These are phyloP conservation scores for Prosopis cineraria DNA, from an alignment of 306 rosid genomes.

Conservation along the genomic window DNA sequence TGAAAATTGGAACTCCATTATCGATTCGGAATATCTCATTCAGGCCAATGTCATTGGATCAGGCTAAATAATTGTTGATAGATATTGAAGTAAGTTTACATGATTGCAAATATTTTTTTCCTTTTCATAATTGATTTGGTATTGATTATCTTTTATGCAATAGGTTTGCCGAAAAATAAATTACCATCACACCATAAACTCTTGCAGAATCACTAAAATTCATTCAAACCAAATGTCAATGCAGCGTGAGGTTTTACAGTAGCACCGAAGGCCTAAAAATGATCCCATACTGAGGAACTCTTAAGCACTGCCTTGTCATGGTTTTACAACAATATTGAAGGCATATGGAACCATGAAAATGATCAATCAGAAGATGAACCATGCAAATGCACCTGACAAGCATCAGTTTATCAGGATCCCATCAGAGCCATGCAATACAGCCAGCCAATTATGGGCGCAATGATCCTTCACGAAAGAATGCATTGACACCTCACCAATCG, in stretches of 20 bases:
- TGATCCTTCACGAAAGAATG: neutral
- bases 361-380: slow-evolving; percentile 16
- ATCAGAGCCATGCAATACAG: neutral
- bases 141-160: neutral
- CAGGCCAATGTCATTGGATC: neutral
- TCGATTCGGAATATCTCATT: slow-evolving; percentile 19
- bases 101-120: neutral
- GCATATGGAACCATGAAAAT: slow-evolving; percentile 18
- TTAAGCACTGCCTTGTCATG: neutral
- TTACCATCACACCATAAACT: neutral
- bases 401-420: slow-evolving; percentile 3
- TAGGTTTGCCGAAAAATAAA: neutral
- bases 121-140: neutral
- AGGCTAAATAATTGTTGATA: neutral
- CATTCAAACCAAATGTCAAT: neutral
- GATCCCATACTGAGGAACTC: neutral
- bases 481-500: neutral
- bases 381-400: neutral
- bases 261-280: neutral
- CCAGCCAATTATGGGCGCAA: neutral
- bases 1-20: slow-evolving; percentile 38
- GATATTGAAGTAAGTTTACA: neutral
- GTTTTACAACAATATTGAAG: neutral
- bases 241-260: neutral
- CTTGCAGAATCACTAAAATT: slow-evolving; percentile 6